Conservation (phyloP, 352 stramenopile genomes). For the Pythium vanterpoolii region DNA sequence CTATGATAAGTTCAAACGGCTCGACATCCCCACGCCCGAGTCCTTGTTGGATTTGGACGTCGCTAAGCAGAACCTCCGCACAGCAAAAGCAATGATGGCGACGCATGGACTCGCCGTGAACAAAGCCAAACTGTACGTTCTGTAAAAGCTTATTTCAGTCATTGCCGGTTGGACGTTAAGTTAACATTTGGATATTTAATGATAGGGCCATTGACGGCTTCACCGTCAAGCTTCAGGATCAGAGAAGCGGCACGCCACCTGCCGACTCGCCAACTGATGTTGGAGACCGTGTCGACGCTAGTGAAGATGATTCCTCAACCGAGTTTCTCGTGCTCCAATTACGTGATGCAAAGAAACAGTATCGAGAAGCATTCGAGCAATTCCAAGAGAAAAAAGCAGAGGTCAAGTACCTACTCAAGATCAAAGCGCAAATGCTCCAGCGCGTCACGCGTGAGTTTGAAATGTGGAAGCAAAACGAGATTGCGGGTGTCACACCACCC, state of each 20-base stretch:
- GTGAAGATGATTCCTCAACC: not conserved
- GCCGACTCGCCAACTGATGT: conserved; percentile 5
- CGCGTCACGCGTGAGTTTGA: conserved; percentile 53
- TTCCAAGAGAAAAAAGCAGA: conserved; percentile 58
- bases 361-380: conserved; percentile 40
- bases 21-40: conserved; percentile 32
- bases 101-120: conserved; percentile 48
- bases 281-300: not conserved
- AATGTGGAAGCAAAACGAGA: conserved; percentile 27
- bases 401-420: conserved; percentile 46
- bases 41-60: conserved; percentile 52
- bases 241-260: not conserved
- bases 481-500: not conserved
- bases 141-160: too few relatives aligned
- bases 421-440: conserved; percentile 63
- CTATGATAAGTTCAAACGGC: conserved; percentile 46
- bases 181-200: too few relatives aligned
- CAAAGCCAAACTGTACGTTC: conserved; percentile 53
- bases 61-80: conserved; percentile 55
- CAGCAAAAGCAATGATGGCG: conserved; percentile 33
- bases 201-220: conserved; percentile 49
- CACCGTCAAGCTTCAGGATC: conserved; percentile 37
- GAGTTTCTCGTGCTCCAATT: conserved; percentile 41
- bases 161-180: too few relatives aligned
- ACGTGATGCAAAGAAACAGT: conserved; percentile 57